A percentile compares a stretch with the other conserved stretches of the same genome.
These are phyloP conservation scores for Limtongia smithiae DNA, from an alignment of 805 yeast species.

Conservation along the genomic window DNA sequence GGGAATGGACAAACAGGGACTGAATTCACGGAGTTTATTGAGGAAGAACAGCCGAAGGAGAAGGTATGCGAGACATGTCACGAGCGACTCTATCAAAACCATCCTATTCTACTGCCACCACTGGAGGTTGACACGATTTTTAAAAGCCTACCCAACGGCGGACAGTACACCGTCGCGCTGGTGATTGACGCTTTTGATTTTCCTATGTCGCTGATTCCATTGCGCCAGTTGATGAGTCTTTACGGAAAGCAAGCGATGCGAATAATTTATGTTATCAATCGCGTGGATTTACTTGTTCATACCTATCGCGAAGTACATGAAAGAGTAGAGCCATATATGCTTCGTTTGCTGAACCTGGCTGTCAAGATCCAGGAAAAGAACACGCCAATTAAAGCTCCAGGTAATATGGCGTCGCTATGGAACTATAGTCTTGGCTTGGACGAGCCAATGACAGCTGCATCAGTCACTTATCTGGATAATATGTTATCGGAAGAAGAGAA, in stretches of 20 bases:
- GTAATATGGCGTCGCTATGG: conserved; percentile 6
- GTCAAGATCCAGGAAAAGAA: background rate
- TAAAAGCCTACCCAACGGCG: conserved; percentile 6
- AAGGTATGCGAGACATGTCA: conserved; percentile 17
- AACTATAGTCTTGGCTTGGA: conserved; percentile 1
- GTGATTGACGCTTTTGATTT: conserved; percentile 67
- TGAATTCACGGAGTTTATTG: too few species aligned
- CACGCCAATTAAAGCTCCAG: background rate
- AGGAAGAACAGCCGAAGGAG: background rate
- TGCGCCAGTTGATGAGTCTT: conserved; percentile 3
- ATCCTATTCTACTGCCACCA: conserved; percentile 1
- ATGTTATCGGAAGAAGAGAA: background rate
- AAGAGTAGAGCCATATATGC: conserved; percentile 10
- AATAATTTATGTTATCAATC: conserved; percentile 9
- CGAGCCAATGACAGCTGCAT: background rate
- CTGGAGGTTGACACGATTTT: conserved; percentile 3
- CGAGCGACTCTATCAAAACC: conserved; percentile 5
- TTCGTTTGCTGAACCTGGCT: conserved; percentile 1
- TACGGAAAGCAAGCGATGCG: conserved; percentile 1
- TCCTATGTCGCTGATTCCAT: conserved; percentile 49
- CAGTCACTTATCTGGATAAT: background rate
- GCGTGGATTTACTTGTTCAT: conserved; percentile 16
- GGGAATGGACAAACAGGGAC: too few species aligned
- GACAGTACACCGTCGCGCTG: conserved; percentile 49
- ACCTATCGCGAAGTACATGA: background rate